These are phyloP conservation scores for Avicennia marina DNA, from an alignment of 257 asterid species.

Conservation along the genomic window DNA sequence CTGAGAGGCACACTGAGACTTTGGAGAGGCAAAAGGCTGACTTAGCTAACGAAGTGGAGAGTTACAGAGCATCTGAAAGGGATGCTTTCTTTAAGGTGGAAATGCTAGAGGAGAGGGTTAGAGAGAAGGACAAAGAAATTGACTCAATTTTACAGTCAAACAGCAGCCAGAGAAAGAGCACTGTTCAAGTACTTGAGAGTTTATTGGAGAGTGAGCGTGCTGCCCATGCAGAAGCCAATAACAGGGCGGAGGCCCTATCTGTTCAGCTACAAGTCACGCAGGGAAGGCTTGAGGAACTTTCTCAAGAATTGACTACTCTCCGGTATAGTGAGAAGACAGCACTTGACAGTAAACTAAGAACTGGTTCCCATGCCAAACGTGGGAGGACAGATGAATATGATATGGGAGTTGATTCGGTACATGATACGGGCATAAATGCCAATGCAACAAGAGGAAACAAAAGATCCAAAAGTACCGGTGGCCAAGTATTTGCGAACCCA, in stretches of 20 bases:
- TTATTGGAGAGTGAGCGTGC: constrained; percentile 73
- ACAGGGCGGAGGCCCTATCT: constrained; percentile 81
- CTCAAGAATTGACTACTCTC: constrained; percentile 69
- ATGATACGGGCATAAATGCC: constrained; percentile 52
- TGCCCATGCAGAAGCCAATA: constrained; percentile 83
- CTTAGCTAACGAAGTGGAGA: constrained; percentile 50
- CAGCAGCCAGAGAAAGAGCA: constrained; percentile 65
- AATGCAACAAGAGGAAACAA: constrained; percentile 47
- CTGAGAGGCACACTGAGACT: constrained; percentile 63
- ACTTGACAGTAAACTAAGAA: constrained; percentile 49
- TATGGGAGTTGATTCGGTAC: constrained; percentile 64
- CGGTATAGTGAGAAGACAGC: constrained; percentile 62
- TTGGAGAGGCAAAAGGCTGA: constrained; percentile 64
- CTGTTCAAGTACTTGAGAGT: constrained; percentile 72
- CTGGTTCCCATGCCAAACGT: constrained; percentile 77
- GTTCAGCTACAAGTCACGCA: constrained; percentile 82
- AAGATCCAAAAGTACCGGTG: constrained; percentile 72
- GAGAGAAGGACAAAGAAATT: constrained; percentile 75
- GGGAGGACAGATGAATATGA: constrained; percentile 72
- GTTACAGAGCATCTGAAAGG: constrained; percentile 54
- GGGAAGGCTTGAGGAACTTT: constrained; percentile 63
- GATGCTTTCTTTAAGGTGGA: constrained; percentile 67
- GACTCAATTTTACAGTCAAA: constrained; percentile 61
- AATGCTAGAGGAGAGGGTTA: constrained; percentile 59
- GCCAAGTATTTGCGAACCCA: constrained; percentile 39